Percentiles rank a stretch among this genome's conserved stretches.
These are phyloP conservation scores for Ramaria sp. DNA, from an alignment of 768 basidiomycete species.

Conservation along the genomic window DNA sequence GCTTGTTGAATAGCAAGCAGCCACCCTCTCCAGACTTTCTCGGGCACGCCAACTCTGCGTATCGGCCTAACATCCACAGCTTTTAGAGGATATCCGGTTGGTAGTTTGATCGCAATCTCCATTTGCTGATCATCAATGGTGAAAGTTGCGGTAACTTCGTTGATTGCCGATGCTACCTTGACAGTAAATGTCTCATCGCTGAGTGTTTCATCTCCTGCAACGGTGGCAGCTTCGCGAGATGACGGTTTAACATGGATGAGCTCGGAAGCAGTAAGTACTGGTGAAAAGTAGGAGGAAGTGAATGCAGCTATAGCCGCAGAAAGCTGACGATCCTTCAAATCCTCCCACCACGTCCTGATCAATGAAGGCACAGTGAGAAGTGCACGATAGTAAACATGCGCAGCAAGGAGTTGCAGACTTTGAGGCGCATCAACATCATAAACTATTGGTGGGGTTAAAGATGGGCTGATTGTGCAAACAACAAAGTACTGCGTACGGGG, in stretches of 20 bases:
- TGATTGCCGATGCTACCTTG: constrained; percentile 59
- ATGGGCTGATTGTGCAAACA: not conserved
- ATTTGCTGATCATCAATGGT: constrained; percentile 88
- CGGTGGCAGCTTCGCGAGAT: constrained; percentile 24
- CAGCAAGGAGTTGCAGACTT: constrained; percentile 58
- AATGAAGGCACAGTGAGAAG: constrained; percentile 77
- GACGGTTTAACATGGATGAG: constrained; percentile 51
- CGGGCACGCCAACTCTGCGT: constrained; percentile 77
- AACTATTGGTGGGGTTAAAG: constrained; percentile 28
- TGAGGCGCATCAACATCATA: constrained; percentile 42
- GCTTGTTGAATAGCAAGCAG: constrained; percentile 85
- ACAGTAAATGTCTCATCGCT: constrained; percentile 70
- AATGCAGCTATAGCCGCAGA: constrained; percentile 65
- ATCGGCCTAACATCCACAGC: constrained; percentile 81
- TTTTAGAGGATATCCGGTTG: constrained; percentile 83
- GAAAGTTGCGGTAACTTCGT: constrained; percentile 80
- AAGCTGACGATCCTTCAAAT: constrained; percentile 83
- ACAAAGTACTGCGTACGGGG: constrained; percentile 38
- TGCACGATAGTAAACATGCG: constrained; percentile 83
- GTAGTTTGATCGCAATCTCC: constrained; percentile 80
- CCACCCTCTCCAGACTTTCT: constrained; percentile 90
- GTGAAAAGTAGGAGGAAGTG: constrained; percentile 80
- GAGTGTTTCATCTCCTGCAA: constrained; percentile 37
- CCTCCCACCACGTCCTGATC: constrained; percentile 75
- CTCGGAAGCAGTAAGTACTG: constrained; percentile 75